Base-by-base conservation (phyloP, 306 rosid genomes). In the Boehmeria nivea region DNA sequence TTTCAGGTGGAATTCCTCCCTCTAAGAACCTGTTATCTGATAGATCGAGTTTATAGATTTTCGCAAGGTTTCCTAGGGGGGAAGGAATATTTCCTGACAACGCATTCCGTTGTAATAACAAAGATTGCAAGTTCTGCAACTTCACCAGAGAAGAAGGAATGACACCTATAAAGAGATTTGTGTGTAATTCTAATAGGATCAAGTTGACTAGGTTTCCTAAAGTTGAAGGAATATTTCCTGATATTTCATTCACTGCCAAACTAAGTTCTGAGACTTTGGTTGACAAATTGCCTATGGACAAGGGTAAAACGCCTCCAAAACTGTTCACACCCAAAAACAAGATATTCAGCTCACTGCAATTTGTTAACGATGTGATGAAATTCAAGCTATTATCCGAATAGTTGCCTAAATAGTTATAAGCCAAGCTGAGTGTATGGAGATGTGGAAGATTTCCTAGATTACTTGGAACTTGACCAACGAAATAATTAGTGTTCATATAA, bases 261-360 rank as follows among this genome's bases (percentile, higher is more conserved):
- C 23, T 8, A 20, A 81, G 15, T 0, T 0, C 0, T 3, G 0
- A 22, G 4, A 76, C 74, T 46, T 16, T 64, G 61, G 12, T 46
- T 20, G 87, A 64, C 16, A 81, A 67, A 26, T 81, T 77, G 24
- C 63, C 71, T 6, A 70, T 9, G 0, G 57, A 42, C 0, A 34
- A 17, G 0, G 78, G 76, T 12, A 81, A 57, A 24, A 2, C 43
- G 21, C 83, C 83, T 36, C 72, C 73, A 60, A 81, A 81, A 4
- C 70, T 67, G 40, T 76, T 76, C 0, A 0, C 0, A 2, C 26
- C 1, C 2, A 81, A 27, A 22, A 2, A 12, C 2, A 81, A 6
- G 0, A 0, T 0, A 10, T 28, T 0, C 51, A 77, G 27, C n/a
- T 28, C 17, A 56, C 64, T 81, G 49, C 72, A 73, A 20, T 73